A percentile compares a stretch with the other conserved stretches of the same genome.
Conservation (phyloP, 2,329 filamentous ascomycete genomes). For the Paracoccidioides lutzii region DNA sequence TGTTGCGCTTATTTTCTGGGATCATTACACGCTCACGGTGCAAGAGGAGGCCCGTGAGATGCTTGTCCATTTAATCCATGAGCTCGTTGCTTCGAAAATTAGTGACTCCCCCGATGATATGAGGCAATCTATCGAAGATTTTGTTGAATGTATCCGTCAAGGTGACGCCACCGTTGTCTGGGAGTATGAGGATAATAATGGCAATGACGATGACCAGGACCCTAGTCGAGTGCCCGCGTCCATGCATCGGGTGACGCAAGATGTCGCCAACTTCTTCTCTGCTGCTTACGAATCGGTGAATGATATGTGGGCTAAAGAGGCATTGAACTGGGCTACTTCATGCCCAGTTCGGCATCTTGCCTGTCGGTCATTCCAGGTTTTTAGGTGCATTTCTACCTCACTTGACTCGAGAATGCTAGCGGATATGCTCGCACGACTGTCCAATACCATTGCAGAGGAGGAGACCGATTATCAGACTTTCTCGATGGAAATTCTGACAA, state of each 20-base stretch:
- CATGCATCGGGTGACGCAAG: conserved; percentile 72
- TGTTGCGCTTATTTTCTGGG: conserved; percentile 88
- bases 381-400: conserved; percentile 81
- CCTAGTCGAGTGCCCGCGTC: conserved; percentile 70
- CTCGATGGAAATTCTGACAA: conserved; percentile 94
- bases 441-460: conserved; percentile 93
- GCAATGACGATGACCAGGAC: conserved; percentile 56
- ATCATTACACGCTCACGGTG: conserved; percentile 88
- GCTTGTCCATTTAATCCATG: conserved; percentile 94
- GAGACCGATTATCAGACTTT: conserved; percentile 91
- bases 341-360: conserved; percentile 91
- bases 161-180: conserved; percentile 79
- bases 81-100: conserved; percentile 69
- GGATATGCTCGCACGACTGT: conserved; percentile 89
- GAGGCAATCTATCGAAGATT: conserved; percentile 67
- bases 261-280: conserved; percentile 76
- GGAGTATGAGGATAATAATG: conserved; percentile 87
- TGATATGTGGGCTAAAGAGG: conserved; percentile 80
- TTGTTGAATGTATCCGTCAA: conserved; percentile 74
- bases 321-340: conserved; percentile 89
- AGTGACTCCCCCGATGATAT: conserved; percentile 54
- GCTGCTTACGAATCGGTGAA: conserved; percentile 74
- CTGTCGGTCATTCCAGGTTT: conserved; percentile 94
- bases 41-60: conserved; percentile 96
- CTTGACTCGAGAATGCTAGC: conserved; percentile 89